Percentiles rank a stretch among this genome's conserved stretches.
phyloP scores from a whole-genome alignment of 306 rosid genomes.

The Inga laurina region DNA sequence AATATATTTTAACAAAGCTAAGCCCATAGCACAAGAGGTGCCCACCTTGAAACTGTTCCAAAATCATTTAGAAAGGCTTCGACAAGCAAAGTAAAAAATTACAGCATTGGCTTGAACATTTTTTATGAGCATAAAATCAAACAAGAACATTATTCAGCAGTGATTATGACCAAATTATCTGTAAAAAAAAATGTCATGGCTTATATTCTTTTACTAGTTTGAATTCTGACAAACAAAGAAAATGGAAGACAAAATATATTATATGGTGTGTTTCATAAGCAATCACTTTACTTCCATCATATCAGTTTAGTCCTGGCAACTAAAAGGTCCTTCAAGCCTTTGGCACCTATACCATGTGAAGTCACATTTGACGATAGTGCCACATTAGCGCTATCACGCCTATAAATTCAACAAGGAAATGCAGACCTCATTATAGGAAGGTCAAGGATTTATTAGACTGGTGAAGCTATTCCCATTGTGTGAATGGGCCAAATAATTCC shows the following conservation, averaged over 20 bases:
- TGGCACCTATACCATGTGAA: not conserved
- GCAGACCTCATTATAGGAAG: not conserved
- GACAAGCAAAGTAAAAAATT: not conserved
- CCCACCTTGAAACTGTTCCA: not conserved
- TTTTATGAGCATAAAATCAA: not conserved
- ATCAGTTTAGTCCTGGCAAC: not conserved
- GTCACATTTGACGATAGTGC: not conserved
- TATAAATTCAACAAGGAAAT: not conserved
- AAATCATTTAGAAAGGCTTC: not conserved
- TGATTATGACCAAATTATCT: not conserved
- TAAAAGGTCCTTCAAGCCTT: not conserved
- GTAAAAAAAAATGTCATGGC: not conserved
- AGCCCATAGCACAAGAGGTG: conserved; percentile 6
- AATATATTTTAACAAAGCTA: not conserved
- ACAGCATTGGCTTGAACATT: conserved; percentile 7
- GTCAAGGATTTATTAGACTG: not conserved
- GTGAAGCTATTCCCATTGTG: not conserved
- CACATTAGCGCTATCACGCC: not conserved
- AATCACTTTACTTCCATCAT: conserved; percentile 1
- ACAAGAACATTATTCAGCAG: not conserved
- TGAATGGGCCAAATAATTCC: not conserved
- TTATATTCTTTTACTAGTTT: not conserved
- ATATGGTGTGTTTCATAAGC: not conserved
- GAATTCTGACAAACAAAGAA: not conserved
- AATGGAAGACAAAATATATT: not conserved